Conservation (phyloP, 1,284 basidiomycete species). For the Pyrrhoderma lamaoense region DNA sequence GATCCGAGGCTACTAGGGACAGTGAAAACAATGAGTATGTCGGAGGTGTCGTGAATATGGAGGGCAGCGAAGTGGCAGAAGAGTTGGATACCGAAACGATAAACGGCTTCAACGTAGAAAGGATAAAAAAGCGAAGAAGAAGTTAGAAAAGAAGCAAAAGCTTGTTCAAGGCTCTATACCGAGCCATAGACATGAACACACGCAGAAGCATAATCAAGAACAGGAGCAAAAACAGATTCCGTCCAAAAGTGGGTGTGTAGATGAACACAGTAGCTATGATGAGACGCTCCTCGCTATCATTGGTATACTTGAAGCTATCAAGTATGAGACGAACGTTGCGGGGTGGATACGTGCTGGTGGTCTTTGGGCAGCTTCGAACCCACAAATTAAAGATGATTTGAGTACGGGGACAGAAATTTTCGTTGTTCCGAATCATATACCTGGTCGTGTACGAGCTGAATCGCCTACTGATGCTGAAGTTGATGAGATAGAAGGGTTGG, state of each 20-base stretch:
- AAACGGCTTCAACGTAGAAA: no score
- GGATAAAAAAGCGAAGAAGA: background rate
- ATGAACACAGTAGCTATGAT: conserved; percentile 36
- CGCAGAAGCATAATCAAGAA: background rate
- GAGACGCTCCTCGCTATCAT: conserved; percentile 61
- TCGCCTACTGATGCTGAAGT: conserved; percentile 8
- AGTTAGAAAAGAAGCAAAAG: background rate
- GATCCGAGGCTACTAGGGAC: no score
- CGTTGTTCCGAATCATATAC: no score
- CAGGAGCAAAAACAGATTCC: background rate
- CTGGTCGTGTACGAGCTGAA: background rate
- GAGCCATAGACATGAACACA: background rate
- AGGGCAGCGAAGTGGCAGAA: no score
- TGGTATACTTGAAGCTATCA: conserved; percentile 58
- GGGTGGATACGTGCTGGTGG: conserved; percentile 60
- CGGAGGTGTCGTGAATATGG: no score
- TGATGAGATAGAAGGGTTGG: background rate
- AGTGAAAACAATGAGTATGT: no score
- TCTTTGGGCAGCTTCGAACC: conserved; percentile 41
- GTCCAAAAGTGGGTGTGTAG: no score
- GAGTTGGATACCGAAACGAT: no score
- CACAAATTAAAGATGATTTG: no score
- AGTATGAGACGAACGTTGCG: conserved; percentile 55
- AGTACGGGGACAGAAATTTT: no score
- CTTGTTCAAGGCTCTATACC: background rate